phyloP scores from a whole-genome alignment of 2,329 filamentous ascomycete genomes.

The Aspergillus tanneri region DNA sequence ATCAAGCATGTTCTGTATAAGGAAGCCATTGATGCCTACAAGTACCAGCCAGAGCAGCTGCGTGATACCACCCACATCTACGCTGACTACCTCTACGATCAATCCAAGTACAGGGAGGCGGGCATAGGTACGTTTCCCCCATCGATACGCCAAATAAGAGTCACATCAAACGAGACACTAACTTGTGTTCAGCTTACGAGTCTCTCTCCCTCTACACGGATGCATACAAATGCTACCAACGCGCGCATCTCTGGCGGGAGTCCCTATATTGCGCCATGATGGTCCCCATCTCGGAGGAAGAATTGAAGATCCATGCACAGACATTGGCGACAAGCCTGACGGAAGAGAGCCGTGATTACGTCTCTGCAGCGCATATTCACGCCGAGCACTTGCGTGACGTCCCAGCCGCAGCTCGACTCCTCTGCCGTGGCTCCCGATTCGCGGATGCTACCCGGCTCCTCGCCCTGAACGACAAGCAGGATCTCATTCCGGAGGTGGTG shows the following conservation, averaged over 20 bases:
- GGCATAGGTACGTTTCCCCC: constrained; percentile 57
- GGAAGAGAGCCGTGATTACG: constrained; percentile 78
- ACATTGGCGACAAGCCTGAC: constrained; percentile 74
- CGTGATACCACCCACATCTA: constrained; percentile 72
- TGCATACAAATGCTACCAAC: constrained; percentile 79
- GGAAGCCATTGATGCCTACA: constrained; percentile 74
- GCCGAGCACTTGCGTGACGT: constrained; percentile 76
- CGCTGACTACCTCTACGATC: constrained; percentile 71
- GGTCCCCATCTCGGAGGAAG: constrained; percentile 59
- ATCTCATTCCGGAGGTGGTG: constrained; percentile 67
- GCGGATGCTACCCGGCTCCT: constrained; percentile 82
- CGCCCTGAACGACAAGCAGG: constrained; percentile 57
- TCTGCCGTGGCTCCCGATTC: constrained; percentile 87
- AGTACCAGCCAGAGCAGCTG: constrained; percentile 71
- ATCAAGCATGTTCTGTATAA: constrained; percentile 78
- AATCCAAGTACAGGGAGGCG: constrained; percentile 79
- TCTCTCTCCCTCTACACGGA: constrained; percentile 71
- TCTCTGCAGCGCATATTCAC: constrained; percentile 74
- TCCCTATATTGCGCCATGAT: constrained; percentile 76
- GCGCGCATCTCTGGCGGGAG: constrained; percentile 87
- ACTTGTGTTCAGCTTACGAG: constrained; percentile 64
- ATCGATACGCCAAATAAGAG: not conserved
- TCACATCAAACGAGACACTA: constrained; percentile 9
- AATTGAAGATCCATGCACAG: constrained; percentile 67
- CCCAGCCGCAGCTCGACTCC: constrained; percentile 66